Percentiles rank a stretch among this genome's conserved stretches.
Evolutionary conservation across 208 protist genomes (phyloP).

Genomic region (Endotrypanum monterogeii): DNA sequence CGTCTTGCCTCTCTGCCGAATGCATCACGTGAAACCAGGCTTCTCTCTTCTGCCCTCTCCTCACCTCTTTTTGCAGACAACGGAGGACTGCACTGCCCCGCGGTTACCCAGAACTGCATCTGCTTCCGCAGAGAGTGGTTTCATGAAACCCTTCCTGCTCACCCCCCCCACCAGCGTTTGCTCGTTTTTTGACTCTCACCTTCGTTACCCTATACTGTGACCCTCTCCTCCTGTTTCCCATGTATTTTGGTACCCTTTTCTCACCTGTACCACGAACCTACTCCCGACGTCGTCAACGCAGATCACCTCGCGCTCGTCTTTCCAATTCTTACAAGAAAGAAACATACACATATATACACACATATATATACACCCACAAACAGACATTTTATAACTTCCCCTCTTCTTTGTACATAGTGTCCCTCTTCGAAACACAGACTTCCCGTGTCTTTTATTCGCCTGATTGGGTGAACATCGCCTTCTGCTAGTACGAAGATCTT

Average conservation of each 20-base stretch:
- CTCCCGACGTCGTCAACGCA: no score
- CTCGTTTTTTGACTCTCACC: neutral
- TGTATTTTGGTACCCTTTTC: neutral
- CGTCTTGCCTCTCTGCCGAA: neutral
- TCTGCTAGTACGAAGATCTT: no score
- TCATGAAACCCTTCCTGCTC: neutral
- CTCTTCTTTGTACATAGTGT: neutral
- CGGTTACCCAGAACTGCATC: neutral
- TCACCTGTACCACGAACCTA: accelerated
- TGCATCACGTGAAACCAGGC: no score
- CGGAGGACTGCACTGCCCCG: neutral
- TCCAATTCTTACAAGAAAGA: neutral
- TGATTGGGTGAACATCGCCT: neutral
- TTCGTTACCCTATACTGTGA: no score
- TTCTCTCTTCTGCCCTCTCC: no score
- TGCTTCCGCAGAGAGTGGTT: neutral
- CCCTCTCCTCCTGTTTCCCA: no score
- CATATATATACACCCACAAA: neutral
- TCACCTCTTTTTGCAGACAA: no score
- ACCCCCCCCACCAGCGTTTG: neutral
- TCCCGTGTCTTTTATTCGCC: neutral
- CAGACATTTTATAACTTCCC: neutral
- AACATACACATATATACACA: neutral
- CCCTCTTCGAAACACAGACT: neutral
- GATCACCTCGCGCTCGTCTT: neutral